A percentile compares a stretch with the other conserved stretches of the same genome.
Evolutionary conservation across 2,329 filamentous ascomycete species (phyloP).

Genomic region (Dothistroma pini): DNA sequence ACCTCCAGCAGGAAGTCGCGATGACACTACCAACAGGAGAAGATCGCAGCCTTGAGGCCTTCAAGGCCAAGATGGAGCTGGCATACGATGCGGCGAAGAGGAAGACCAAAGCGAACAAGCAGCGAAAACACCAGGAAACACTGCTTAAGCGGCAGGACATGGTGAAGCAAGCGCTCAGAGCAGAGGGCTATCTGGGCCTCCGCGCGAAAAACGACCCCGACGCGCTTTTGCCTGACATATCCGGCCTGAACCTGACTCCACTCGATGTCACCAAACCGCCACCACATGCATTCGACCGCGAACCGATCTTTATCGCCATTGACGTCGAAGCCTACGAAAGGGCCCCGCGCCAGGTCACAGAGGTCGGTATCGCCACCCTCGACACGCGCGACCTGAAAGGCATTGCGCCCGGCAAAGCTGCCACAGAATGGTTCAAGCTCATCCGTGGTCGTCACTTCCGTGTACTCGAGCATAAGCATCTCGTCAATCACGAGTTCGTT

Average conservation of each 20-base stretch:
- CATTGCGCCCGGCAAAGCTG: slow-evolving; percentile 58
- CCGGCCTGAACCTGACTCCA: slow-evolving; percentile 18
- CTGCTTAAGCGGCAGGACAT: slow-evolving; percentile 51
- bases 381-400: slow-evolving; percentile 62
- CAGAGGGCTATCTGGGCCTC: slow-evolving; percentile 69
- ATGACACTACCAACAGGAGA: slow-evolving; percentile 23
- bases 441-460: slow-evolving; percentile 74
- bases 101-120: slow-evolving; percentile 38
- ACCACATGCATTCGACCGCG: slow-evolving; percentile 48
- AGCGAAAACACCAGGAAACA: slow-evolving; percentile 36
- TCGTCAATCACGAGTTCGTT: slow-evolving; percentile 66
- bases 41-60: slow-evolving; percentile 43
- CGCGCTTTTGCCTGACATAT: slow-evolving; percentile 19
- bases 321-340: slow-evolving; percentile 81
- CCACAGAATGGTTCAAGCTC: slow-evolving; percentile 61
- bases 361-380: slow-evolving; percentile 78
- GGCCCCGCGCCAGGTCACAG: slow-evolving; percentile 65
- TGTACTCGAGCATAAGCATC: slow-evolving; percentile 63
- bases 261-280: slow-evolving; percentile 47
- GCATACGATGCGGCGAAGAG: slow-evolving; percentile 50
- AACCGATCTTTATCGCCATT: slow-evolving; percentile 70
- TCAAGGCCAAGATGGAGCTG: slow-evolving; percentile 54
- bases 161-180: slow-evolving; percentile 57
- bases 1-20: slow-evolving; percentile 25
- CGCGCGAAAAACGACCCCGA: slow-evolving; percentile 37